Base-by-base conservation (phyloP, 2,329 filamentous ascomycete genomes). In the Lachnellula arida region DNA sequence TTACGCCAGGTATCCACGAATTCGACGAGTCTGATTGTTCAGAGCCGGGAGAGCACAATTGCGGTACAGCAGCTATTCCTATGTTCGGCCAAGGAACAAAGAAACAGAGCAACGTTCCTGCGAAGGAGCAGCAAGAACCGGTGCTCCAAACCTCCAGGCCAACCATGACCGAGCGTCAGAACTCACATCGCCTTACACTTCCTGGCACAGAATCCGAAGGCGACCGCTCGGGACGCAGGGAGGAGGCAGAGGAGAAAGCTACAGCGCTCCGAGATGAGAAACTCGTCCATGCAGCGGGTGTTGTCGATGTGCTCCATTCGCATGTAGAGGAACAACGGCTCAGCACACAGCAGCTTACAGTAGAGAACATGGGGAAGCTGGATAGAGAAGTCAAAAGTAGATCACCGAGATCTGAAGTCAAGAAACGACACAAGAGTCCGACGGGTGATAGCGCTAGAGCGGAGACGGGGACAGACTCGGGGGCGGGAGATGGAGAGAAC, bases 231-330 rank as follows among this genome's bases (percentile, higher is more conserved):
- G 67, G 75, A 54, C 68, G 75, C 48, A 71, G 78, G n/a, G 74
- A 76, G 48, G 69, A 75, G 15, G 76, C 78, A 7, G 79, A 82
- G 66, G 81, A 83, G 61, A 78, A 79, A 66, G 80, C 81, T 3
- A 77, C 76, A 25, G 69, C 72, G 49, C 67, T 82, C 4, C 72
- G 80, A 15, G 78, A 84, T 62, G 77, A 81, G 56, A 81, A 81
- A 62, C 67, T 84, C 17, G 71, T 83, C 15, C 60, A 60, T 8
- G 64, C 63, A 5, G 65, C 64, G 7, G 60, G 60, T 8, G 28
- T 48, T 11, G 55, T 56, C 0, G 75, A 76, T 4, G 72, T 72
- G 3, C 49, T 28, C 9, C 23, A 53, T 11, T 47, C 55, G 19
- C 28, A 49, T 22, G 17, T 22, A 12, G 35, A 51, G 7, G 53